A percentile compares a stretch with the other conserved stretches of the same genome.
phyloP scores from a whole-genome alignment of 2,329 filamentous ascomycete genomes.

The Colletotrichum kahawae region DNA sequence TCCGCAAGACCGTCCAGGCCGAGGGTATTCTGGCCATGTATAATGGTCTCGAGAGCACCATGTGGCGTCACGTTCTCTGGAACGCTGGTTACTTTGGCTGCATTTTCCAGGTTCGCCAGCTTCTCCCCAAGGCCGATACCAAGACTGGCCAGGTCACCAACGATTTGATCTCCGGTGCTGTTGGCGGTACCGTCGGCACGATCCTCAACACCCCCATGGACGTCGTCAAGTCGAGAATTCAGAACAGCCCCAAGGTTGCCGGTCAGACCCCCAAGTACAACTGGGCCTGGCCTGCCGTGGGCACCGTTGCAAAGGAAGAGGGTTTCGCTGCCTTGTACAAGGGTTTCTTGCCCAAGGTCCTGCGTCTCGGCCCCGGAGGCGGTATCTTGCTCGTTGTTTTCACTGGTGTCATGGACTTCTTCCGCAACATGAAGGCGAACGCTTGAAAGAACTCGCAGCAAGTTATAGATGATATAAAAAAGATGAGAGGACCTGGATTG shows the following conservation, averaged over 20 bases:
- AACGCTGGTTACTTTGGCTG: conserved; percentile 97
- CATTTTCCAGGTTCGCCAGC: conserved; percentile 92
- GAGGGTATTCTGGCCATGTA: conserved; percentile 91
- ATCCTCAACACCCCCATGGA: conserved; percentile 95
- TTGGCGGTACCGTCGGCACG: conserved; percentile 89
- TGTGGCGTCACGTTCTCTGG: conserved; percentile 93
- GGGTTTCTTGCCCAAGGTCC: conserved; percentile 93
- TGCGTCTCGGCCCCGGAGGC: conserved; percentile 59
- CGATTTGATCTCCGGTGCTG: conserved; percentile 82
- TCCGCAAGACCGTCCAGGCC: conserved; percentile 79
- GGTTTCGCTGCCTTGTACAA: conserved; percentile 94
- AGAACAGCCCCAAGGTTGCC: conserved; percentile 87
- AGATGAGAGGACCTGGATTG: neutral
- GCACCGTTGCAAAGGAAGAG: conserved; percentile 90
- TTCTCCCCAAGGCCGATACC: conserved; percentile 81
- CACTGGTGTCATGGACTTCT: conserved; percentile 91
- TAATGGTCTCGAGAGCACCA: conserved; percentile 93
- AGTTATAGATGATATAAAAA: neutral
- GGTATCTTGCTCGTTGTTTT: conserved; percentile 83
- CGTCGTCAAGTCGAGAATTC: conserved; percentile 97
- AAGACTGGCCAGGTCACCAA: conserved; percentile 85
- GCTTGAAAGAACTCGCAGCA: neutral
- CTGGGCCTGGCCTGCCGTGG: conserved; percentile 92
- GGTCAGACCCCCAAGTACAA: conserved; percentile 93
- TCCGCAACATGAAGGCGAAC: conserved; percentile 65